A percentile compares a stretch with the other conserved stretches of the same genome.
phyloP scores from a whole-genome alignment of 2,329 filamentous ascomycete genomes.

The Coleophoma crateriformis region DNA sequence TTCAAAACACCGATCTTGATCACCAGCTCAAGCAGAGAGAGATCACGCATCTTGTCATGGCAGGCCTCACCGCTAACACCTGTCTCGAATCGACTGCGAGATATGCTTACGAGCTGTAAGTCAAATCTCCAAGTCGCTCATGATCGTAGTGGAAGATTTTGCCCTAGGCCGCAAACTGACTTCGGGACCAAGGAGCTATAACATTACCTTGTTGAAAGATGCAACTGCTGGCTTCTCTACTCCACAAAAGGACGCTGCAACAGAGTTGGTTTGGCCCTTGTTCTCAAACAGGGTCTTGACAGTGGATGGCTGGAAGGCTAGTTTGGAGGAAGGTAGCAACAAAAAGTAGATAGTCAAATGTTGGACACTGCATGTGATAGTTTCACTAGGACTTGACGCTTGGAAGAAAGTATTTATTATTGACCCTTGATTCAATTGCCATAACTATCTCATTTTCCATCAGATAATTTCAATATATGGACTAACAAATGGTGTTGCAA shows the following conservation, averaged over 20 bases:
- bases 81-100: slow-evolving; percentile 30
- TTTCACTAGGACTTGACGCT: too few species aligned
- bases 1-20: slow-evolving; percentile 30
- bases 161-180: too few species aligned
- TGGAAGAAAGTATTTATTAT: too few species aligned
- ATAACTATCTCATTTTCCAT: too few species aligned
- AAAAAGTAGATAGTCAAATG: too few species aligned
- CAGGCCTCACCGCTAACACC: slow-evolving; percentile 26
- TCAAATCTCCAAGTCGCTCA: background rate
- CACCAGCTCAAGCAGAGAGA: slow-evolving; percentile 28
- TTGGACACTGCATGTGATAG: too few species aligned
- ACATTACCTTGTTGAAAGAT: slow-evolving; percentile 21
- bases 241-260: slow-evolving; percentile 16
- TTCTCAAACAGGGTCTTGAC: slow-evolving; percentile 20
- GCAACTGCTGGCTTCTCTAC: slow-evolving; percentile 19
- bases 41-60: slow-evolving; percentile 26
- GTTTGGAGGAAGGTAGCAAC: background rate
- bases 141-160: too few species aligned
- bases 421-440: too few species aligned
- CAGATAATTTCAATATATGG: too few species aligned
- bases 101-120: slow-evolving; percentile 27
- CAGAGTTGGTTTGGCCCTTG: slow-evolving; percentile 21
- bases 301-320: slow-evolving; percentile 17
- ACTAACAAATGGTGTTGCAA: too few species aligned
- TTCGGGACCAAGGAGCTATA: slow-evolving; percentile 15